A percentile compares a stretch with the other conserved stretches of the same genome.
Conservation (phyloP, 441 rosid genomes). For the Adansonia rubrostipa region DNA sequence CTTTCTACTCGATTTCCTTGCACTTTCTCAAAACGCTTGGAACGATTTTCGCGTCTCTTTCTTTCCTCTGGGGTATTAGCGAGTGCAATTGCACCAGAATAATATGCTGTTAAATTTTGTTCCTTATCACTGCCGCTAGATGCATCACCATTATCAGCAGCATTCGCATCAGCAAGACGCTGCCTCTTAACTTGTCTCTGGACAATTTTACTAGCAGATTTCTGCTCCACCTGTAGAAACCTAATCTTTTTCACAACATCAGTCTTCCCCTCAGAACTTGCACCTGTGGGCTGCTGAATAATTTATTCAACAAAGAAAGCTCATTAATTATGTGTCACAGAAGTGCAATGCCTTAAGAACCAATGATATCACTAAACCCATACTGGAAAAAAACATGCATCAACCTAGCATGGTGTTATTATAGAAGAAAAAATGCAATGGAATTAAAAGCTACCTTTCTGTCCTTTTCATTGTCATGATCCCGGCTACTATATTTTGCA, state of each 20-base stretch:
- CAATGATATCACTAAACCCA: not conserved
- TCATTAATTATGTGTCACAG: slow-evolving; percentile 23
- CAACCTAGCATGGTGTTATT: not conserved
- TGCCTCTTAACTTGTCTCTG: slow-evolving; percentile 85
- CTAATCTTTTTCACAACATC: slow-evolving; percentile 48
- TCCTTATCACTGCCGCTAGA: slow-evolving; percentile 98
- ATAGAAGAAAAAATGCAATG: slow-evolving; percentile 23
- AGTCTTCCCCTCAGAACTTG: slow-evolving; percentile 55
- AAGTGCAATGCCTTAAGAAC: slow-evolving; percentile 12
- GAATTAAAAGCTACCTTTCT: slow-evolving; percentile 58
- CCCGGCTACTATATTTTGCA: slow-evolving; percentile 67
- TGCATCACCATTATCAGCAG: slow-evolving; percentile 66
- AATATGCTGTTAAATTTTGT: slow-evolving; percentile 62
- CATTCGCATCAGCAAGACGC: slow-evolving; percentile 55
- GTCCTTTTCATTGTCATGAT: slow-evolving; percentile 49
- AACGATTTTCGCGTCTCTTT: slow-evolving; percentile 91
- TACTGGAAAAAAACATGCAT: not conserved
- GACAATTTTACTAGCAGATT: slow-evolving; percentile 51
- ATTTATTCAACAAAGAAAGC: slow-evolving; percentile 21
- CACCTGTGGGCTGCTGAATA: slow-evolving; percentile 48
- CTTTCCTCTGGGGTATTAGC: slow-evolving; percentile 85
- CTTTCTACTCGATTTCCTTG: slow-evolving; percentile 65
- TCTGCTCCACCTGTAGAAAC: slow-evolving; percentile 50
- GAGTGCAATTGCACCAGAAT: slow-evolving; percentile 73
- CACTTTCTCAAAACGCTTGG: slow-evolving; percentile 86